phyloP scores from a whole-genome alignment of 257 asterid species.

The Anisodus acutangulus region DNA sequence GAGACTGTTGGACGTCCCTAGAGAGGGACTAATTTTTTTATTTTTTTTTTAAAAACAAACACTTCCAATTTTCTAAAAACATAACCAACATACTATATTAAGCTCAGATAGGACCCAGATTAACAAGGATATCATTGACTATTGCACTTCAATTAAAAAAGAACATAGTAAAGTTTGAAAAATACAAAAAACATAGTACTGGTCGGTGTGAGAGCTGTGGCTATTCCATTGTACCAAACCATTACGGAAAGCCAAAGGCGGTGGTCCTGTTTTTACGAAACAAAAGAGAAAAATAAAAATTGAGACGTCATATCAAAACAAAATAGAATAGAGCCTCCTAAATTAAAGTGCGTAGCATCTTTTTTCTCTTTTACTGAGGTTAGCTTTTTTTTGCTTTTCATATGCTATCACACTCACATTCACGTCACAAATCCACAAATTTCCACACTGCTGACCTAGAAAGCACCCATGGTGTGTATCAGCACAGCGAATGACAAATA shows the following conservation, averaged over 20 bases:
- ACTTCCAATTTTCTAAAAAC: too few species aligned
- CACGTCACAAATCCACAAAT: background rate
- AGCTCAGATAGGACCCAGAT: too few species aligned
- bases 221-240: background rate
- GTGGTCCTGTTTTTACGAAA: background rate
- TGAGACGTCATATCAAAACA: background rate
- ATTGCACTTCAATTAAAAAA: too few species aligned
- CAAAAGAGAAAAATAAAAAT: background rate
- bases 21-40: too few species aligned
- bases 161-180: too few species aligned
- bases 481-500: too few species aligned
- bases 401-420: conserved; percentile 21
- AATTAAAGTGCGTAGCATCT: background rate
- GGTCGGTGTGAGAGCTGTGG: background rate
- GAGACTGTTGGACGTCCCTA: too few species aligned
- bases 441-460: background rate
- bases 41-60: too few species aligned
- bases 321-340: background rate
- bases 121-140: too few species aligned
- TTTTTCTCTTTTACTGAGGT: background rate
- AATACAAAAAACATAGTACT: background rate
- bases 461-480: background rate
- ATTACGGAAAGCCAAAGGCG: conserved; percentile 11
- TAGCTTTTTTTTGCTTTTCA: background rate
- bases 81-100: too few species aligned